Evolutionary conservation across 2,329 filamentous ascomycete genomes (phyloP).

Genomic region (Biscogniauxia sp.): DNA sequence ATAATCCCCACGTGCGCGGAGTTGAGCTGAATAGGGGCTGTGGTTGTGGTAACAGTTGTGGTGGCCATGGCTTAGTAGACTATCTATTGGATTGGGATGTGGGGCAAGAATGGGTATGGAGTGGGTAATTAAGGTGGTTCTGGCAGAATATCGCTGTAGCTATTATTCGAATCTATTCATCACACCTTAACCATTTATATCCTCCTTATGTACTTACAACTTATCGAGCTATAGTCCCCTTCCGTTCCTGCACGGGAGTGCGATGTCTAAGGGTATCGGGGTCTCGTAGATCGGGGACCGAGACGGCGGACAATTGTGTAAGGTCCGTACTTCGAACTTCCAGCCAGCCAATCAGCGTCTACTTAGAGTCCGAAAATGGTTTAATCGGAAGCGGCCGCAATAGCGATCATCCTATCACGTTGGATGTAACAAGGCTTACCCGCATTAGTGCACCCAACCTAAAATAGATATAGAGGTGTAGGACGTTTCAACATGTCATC

Average conservation of each 20-base stretch:
- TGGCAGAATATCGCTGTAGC: neutral
- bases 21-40: constrained; percentile 1
- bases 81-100: neutral
- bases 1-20: constrained; percentile 1
- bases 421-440: neutral
- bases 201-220: neutral
- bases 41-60: neutral
- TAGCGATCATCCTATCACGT: neutral
- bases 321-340: neutral
- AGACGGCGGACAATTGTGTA: neutral
- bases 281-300: neutral
- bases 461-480: neutral
- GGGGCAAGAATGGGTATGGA: neutral
- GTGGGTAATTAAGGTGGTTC: neutral
- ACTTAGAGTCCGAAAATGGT: neutral
- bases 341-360: neutral
- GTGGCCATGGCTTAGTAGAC: neutral
- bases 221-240: neutral
- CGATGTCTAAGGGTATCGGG: neutral
- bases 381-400: neutral
- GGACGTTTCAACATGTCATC: no score
- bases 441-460: neutral
- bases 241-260: neutral
- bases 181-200: neutral
- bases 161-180: neutral